Percentiles rank a stretch among this genome's conserved stretches.
phyloP scores from a whole-genome alignment of 192 early-diverging fungal genomes.

The Entrophospora sp. region DNA sequence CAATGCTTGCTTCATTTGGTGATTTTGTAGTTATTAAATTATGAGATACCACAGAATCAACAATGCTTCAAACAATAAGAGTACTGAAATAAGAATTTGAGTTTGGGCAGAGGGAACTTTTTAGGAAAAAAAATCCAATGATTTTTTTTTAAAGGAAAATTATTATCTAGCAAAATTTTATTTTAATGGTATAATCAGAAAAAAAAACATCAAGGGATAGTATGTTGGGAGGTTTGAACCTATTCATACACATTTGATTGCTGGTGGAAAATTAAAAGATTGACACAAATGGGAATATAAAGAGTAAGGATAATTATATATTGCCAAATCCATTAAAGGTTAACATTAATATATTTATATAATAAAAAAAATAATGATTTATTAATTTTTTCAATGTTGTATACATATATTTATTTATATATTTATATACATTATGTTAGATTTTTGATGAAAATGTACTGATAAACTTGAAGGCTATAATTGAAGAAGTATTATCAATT shows the following conservation, averaged over 20 bases:
- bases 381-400: too few species aligned
- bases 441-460: conserved; percentile 85
- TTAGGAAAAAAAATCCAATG: too few species aligned
- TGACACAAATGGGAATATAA: conserved; percentile 76
- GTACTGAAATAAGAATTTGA: conserved; percentile 32
- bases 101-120: too few species aligned
- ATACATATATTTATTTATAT: too few species aligned
- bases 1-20: conserved; percentile 83
- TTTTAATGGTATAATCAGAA: conserved; percentile 42
- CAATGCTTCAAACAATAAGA: conserved; percentile 58
- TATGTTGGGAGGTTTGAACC: conserved; percentile 77
- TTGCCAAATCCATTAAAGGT: conserved; percentile 86
- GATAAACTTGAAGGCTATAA: conserved; percentile 71
- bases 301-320: conserved; percentile 91
- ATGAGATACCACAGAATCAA: conserved; percentile 75
- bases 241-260: conserved; percentile 53
- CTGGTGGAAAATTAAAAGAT: conserved; percentile 89
- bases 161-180: conserved; percentile 23
- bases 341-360: not conserved
- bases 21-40: conserved; percentile 64
- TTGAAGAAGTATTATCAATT: conserved; percentile 80
- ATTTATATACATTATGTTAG: too few species aligned
- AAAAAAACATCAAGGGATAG: conserved; percentile 82
- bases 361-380: too few species aligned
- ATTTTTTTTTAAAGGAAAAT: too few species aligned